These are phyloP conservation scores for Fomitopsis schrenkii DNA, from an alignment of 1,284 basidiomycete species.

Conservation along the genomic window DNA sequence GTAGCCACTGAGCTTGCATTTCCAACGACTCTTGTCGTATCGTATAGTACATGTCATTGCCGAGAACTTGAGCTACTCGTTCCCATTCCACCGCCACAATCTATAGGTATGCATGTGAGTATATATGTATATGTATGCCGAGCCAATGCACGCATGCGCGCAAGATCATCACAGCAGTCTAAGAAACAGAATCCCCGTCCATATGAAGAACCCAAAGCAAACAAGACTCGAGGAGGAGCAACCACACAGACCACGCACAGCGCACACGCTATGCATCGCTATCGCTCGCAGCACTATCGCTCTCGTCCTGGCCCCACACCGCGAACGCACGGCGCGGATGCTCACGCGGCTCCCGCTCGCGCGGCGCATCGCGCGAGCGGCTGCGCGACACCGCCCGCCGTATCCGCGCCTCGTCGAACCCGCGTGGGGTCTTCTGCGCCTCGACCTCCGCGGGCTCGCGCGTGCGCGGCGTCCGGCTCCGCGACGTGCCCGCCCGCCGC, in stretches of 20 bases:
- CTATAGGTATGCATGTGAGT: no score
- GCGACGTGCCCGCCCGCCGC: slow-evolving; percentile 35
- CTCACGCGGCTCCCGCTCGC: slow-evolving; percentile 28
- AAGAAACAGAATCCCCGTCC: background rate
- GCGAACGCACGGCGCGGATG: slow-evolving; percentile 60
- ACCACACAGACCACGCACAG: no score
- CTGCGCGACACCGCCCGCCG: slow-evolving; percentile 15
- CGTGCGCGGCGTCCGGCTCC: slow-evolving; percentile 48
- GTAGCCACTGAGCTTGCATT: no score
- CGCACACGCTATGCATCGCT: slow-evolving; percentile 36
- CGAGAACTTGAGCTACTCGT: no score
- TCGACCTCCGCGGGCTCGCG: slow-evolving; percentile 45
- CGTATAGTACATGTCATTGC: no score
- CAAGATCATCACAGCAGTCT: background rate
- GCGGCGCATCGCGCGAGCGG: slow-evolving; percentile 32
- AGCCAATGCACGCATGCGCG: no score
- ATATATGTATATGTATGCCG: no score
- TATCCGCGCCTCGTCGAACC: slow-evolving; percentile 28
- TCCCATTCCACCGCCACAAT: no score
- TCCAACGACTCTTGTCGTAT: no score
- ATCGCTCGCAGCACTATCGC: slow-evolving; percentile 74
- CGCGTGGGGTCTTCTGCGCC: slow-evolving; percentile 56
- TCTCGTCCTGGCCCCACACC: slow-evolving; percentile 85
- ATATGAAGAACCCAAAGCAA: background rate
- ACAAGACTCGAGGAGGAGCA: background rate